Evolutionary conservation across 352 stramenopile species (phyloP).

Genomic region (Ophiocytium majus): DNA sequence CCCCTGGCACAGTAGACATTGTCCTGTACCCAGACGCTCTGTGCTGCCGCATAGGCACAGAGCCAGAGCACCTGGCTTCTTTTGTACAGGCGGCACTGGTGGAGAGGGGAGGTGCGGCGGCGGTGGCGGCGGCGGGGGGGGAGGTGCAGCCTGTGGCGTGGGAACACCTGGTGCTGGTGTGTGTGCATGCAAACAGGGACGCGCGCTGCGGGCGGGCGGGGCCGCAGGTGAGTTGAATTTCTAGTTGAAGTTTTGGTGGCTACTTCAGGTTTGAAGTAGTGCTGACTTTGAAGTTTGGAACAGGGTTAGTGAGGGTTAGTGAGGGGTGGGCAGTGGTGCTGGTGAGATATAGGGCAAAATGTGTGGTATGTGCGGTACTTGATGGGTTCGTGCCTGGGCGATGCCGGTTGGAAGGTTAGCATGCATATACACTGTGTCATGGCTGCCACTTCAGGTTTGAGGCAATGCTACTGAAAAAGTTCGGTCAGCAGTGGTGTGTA

Average conservation of each 20-base stretch:
- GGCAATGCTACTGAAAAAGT: too few species aligned
- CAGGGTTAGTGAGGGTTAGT: too few species aligned
- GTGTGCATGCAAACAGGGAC: slow-evolving; percentile 44
- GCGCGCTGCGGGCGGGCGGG: slow-evolving; percentile 51
- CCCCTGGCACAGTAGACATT: background rate
- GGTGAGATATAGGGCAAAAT: too few species aligned
- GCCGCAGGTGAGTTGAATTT: slow-evolving; percentile 44
- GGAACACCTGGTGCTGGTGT: slow-evolving; percentile 51
- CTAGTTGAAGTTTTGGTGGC: background rate
- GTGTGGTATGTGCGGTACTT: too few species aligned
- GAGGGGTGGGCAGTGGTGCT: too few species aligned
- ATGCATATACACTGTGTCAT: too few species aligned
- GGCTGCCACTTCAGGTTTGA: too few species aligned
- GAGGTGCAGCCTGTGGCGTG: slow-evolving; percentile 23
- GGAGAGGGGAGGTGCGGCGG: background rate
- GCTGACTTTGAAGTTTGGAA: background rate
- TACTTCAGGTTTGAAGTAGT: background rate
- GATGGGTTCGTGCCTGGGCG: too few species aligned
- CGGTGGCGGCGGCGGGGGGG: slow-evolving; percentile 18
- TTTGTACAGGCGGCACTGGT: background rate
- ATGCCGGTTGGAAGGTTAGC: too few species aligned
- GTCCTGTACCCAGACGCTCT: slow-evolving; percentile 6
- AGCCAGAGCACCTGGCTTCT: background rate
- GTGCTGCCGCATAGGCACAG: background rate
- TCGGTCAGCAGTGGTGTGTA: too few species aligned